Percentiles rank a stretch among this genome's conserved stretches.
These are phyloP conservation scores for Exophiala alcalophila DNA, from an alignment of 2,329 filamentous ascomycete genomes.

Conservation along the genomic window DNA sequence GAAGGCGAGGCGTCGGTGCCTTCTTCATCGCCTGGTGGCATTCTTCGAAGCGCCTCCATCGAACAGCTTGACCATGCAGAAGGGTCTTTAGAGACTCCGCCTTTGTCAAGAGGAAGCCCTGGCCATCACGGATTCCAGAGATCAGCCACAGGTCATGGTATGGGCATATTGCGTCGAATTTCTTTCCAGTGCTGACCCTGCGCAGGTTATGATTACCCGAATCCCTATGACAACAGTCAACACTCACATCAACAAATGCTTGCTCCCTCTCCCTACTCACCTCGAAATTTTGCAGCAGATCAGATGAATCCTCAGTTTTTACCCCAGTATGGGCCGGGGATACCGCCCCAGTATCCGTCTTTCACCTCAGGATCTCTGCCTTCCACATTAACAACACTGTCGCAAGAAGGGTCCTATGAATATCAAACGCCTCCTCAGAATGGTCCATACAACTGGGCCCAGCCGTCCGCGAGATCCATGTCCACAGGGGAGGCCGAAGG, in stretches of 20 bases:
- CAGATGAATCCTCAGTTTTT: conserved; percentile 18
- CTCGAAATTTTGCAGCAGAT: conserved; percentile 13
- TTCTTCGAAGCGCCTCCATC: conserved; percentile 22
- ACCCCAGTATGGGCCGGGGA: conserved; percentile 9
- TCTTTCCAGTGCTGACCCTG: conserved; percentile 8
- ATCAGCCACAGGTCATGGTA: conserved; percentile 17
- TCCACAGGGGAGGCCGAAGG: conserved; percentile 17
- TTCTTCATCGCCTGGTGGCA: conserved; percentile 44
- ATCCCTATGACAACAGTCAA: conserved; percentile 12
- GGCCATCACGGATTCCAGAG: conserved; percentile 15
- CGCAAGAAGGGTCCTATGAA: conserved; percentile 13
- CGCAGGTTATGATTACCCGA: conserved; percentile 15
- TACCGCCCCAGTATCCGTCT: conserved; percentile 9
- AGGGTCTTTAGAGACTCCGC: conserved; percentile 9
- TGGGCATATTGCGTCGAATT: background rate
- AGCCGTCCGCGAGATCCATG: conserved; percentile 14
- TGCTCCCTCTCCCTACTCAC: conserved; percentile 13
- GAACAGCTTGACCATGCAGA: conserved; percentile 17
- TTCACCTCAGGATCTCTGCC: conserved; percentile 14
- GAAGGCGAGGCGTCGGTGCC: conserved; percentile 47
- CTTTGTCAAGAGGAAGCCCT: conserved; percentile 16
- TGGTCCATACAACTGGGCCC: conserved; percentile 15
- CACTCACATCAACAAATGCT: conserved; percentile 11
- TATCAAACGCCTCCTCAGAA: conserved; percentile 14
- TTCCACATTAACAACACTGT: conserved; percentile 8